Base-by-base conservation (phyloP, 73 alveolate species). In the Symbiodinium natans region DNA sequence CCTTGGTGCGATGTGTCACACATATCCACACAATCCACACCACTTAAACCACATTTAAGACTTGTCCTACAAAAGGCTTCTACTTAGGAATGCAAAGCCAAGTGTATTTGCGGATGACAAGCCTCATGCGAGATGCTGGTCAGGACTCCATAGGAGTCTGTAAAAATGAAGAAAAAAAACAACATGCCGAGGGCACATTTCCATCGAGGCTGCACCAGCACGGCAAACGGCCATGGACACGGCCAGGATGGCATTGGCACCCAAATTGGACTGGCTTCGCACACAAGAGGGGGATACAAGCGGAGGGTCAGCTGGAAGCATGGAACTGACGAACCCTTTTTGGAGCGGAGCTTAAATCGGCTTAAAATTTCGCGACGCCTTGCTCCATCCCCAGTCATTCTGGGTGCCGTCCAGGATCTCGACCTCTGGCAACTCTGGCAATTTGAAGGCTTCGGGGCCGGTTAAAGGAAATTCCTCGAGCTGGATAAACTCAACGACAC, bases 321-420 rank as follows among this genome's bases (percentile, higher is more conserved):
- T 9, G 15, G 2, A 52, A 21, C 71, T 52, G 31, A 21, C 71
- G 71, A 52, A 52, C 31, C 6, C 71, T 21, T 52, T 29, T 21
- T 29, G 23, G n/a, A 52, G 71, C 31, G 6, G 23, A 29, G 71
- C 71, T 52, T 52, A n/a, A n/a, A n/a, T n/a, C n/a, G n/a, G n/a
- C n/a, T n/a, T n/a, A n/a, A n/a, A n/a, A n/a, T n/a, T n/a, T n/a
- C n/a, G n/a, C n/a, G n/a, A 11, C 33, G 46, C 94, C 99, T 99
- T 99, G 99, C 99, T 99, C 99, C 99, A 99, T 17, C 99, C 99
- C 99, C 99, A 99, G 75, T 99, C 99, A 86, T 99, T 99, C 99
- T 98, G 95, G 75, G 99, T 99, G 83, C 99, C 99, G 85, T 99
- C 99, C 46, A 99, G 99, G 99, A 99, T 99, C 88, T 99, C 99